Conservation (phyloP, 768 basidiomycete genomes). For the Serendipita sp. region DNA sequence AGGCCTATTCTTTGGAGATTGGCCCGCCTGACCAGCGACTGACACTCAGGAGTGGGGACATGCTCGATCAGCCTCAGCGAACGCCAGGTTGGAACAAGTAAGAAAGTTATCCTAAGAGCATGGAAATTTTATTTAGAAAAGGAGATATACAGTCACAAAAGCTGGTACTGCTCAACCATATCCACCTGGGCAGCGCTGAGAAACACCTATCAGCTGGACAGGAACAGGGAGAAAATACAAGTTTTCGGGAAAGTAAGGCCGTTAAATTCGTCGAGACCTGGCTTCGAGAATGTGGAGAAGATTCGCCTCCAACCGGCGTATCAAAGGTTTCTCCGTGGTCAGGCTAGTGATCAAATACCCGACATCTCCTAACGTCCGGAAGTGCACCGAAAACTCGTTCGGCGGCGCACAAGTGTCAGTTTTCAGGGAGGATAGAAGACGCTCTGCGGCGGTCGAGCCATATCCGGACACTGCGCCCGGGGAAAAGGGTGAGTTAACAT, state of each 20-base stretch:
- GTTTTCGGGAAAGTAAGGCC: not conserved
- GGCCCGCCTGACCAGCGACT: no score
- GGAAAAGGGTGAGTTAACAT: constrained; percentile 27
- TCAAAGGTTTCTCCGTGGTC: constrained; percentile 34
- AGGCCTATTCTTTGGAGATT: no score
- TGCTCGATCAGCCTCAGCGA: no score
- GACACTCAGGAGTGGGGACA: no score
- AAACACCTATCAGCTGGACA: no score
- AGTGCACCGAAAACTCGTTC: constrained; percentile 56
- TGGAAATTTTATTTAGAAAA: no score
- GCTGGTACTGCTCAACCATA: no score
- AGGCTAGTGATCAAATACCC: constrained; percentile 88
- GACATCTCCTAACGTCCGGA: constrained; percentile 75
- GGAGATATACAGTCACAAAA: no score
- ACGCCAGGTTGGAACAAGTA: no score
- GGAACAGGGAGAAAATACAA: no score
- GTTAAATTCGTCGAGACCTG: not conserved
- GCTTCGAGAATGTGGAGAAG: constrained; percentile 1
- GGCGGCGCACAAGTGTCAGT: constrained; percentile 20
- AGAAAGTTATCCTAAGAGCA: no score
- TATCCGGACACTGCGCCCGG: constrained; percentile 27
- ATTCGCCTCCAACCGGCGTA: not conserved
- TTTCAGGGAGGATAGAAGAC: constrained; percentile 38
- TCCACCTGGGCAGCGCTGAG: no score
- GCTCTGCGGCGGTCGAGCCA: constrained; percentile 45